Base-by-base conservation (phyloP, 1,284 basidiomycete species). In the Rhodotorula sp. region DNA sequence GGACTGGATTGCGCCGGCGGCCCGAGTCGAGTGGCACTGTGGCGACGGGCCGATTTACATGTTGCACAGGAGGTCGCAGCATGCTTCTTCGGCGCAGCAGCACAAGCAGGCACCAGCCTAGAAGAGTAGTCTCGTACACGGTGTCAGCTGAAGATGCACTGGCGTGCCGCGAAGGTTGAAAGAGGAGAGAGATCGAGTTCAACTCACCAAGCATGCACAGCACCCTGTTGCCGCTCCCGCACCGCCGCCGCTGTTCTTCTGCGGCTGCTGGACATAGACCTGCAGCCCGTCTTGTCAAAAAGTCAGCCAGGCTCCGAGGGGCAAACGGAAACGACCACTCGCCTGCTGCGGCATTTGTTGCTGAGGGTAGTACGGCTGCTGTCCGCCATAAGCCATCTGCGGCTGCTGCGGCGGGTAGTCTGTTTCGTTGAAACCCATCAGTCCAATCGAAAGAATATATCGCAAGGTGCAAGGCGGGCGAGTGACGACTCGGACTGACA, bases 251-350 rank as follows among this genome's bases (percentile, higher is more conserved):
- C 12, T 23, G 21, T 19, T n/a, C 62, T 70, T 70, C 54, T 67
- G 65, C 54, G 69, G 69, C 49, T 67, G 69, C 55, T 70, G 69
- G 19, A 70, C 69, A 54, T 70, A 70, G 19, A 70, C 69, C 69
- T 70, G 68, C 19, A 16, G 14, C 12, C 7, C 14, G 10, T 14
- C 10, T 6, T 6, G 34, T 34, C 8, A 5, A 26, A 23, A 5
- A 19, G n/a, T 4, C 23, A 54, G 10, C 31, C 10, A 18, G 3
- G 28, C 28, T 28, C 2, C 28, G 28, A 28, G 28, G 28, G 28
- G 28, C 28, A 28, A 28, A 28, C n/a, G n/a, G n/a, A n/a, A n/a
- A n/a, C n/a, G n/a, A n/a, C n/a, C n/a, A n/a, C n/a, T n/a, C n/a
- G 5, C 21, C n/a, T 15, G 65, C 60, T 67, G 65, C 15, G 65